Conservation (phyloP, 495 filamentous ascomycete genomes). For the Hypoxylon cercidicola region DNA sequence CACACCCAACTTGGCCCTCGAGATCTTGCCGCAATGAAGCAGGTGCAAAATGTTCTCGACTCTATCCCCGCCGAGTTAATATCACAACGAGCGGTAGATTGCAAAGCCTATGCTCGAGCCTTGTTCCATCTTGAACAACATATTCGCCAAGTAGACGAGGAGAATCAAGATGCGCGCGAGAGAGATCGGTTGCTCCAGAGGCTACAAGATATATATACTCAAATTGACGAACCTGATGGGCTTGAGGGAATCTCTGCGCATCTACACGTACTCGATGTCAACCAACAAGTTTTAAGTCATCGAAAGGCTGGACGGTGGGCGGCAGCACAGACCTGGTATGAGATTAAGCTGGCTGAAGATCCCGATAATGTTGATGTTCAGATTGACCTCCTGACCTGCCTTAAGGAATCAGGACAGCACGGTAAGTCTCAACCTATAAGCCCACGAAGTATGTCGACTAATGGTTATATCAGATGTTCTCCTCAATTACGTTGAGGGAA, state of each 20-base stretch:
- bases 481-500: conserved; percentile 82
- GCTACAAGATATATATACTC: conserved; percentile 91
- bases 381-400: conserved; percentile 83
- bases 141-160: conserved; percentile 64
- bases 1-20: conserved; percentile 46
- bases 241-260: conserved; percentile 93
- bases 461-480: conserved; percentile 71
- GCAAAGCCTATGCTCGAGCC: conserved; percentile 90
- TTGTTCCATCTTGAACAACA: conserved; percentile 95
- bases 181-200: conserved; percentile 72
- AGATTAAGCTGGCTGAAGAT: conserved; percentile 80
- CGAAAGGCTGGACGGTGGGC: conserved; percentile 95
- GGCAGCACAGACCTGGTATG: conserved; percentile 98
- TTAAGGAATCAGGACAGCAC: conserved; percentile 92
- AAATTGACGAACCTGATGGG: conserved; percentile 97
- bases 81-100: conserved; percentile 85
- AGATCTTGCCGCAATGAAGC: conserved; percentile 48
- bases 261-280: conserved; percentile 80
- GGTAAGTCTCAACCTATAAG: conserved; percentile 60
- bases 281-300: conserved; percentile 92
- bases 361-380: conserved; percentile 82
- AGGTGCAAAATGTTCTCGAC: conserved; percentile 59
- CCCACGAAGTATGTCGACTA: conserved; percentile 22
- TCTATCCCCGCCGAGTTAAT: conserved; percentile 86
- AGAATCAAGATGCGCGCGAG: conserved; percentile 49